Evolutionary conservation across 176 grass and related monocot species (phyloP).

Genomic region (Zizania latifolia): DNA sequence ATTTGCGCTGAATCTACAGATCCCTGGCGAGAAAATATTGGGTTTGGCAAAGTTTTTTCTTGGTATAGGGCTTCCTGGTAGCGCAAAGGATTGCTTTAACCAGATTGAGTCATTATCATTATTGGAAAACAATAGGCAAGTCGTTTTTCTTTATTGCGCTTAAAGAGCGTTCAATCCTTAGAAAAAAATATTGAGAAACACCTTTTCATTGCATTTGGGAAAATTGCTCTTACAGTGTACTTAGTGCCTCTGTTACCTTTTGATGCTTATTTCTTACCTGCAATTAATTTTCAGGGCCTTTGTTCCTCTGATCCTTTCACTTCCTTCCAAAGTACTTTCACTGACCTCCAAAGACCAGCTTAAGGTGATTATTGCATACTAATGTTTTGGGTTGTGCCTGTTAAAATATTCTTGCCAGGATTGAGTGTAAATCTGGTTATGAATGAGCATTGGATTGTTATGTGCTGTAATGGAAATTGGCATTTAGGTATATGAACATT

Average conservation of each 20-base stretch:
- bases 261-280: conserved; percentile 24
- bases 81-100: conserved; percentile 69
- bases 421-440: not conserved
- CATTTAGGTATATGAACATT: not conserved
- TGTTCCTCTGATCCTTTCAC: conserved; percentile 82
- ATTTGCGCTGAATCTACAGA: conserved; percentile 45
- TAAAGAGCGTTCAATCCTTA: not conserved
- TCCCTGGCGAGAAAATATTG: conserved; percentile 71
- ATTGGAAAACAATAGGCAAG: conserved; percentile 83
- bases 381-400: conserved; percentile 2
- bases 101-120: conserved; percentile 80
- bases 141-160: conserved; percentile 3
- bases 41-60: conserved; percentile 94
- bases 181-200: not conserved
- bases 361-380: conserved; percentile 55
- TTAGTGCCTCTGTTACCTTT: not conserved
- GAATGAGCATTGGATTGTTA: not conserved
- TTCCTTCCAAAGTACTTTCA: conserved; percentile 84
- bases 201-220: not conserved
- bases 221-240: not conserved
- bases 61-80: conserved; percentile 80
- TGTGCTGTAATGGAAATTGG: not conserved
- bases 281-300: conserved; percentile 58
- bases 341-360: conserved; percentile 87
- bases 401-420: not conserved